phyloP scores from a whole-genome alignment of 1,284 basidiomycete genomes.

The Singerocomus inundabilis region DNA sequence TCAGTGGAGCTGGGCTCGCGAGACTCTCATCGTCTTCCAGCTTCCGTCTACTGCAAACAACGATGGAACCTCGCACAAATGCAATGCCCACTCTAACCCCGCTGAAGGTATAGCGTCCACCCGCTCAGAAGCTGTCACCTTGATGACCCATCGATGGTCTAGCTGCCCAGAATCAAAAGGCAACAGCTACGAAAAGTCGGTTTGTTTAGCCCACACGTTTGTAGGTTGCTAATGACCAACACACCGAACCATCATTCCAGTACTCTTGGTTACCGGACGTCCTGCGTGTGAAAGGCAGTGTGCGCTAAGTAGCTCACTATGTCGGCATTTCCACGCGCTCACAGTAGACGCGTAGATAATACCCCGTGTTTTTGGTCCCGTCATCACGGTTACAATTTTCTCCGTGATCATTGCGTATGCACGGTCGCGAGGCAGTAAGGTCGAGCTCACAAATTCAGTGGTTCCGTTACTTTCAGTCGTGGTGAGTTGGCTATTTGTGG shows the following conservation, averaged over 20 bases:
- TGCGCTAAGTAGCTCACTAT: constrained; percentile 31
- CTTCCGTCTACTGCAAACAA: not conserved
- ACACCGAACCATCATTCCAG: constrained; percentile 37
- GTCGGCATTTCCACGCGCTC: constrained; percentile 2
- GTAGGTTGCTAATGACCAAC: not conserved
- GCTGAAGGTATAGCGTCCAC: constrained; percentile 28
- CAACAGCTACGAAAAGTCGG: constrained; percentile 30
- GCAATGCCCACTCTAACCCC: constrained; percentile 19
- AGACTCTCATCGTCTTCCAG: not conserved
- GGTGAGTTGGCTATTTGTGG: constrained; percentile 47
- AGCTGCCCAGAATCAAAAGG: constrained; percentile 32
- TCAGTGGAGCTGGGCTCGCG: not conserved
- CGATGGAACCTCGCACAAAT: constrained; percentile 26
- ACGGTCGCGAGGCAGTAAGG: constrained; percentile 48
- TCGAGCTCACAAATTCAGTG: constrained; percentile 69
- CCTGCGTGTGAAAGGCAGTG: constrained; percentile 74
- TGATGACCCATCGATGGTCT: constrained; percentile 10
- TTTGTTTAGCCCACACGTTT: not conserved
- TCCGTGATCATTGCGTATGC: constrained; percentile 61
- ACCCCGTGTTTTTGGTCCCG: constrained; percentile 69
- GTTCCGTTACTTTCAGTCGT: constrained; percentile 87
- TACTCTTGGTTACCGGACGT: constrained; percentile 91
- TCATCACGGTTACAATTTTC: constrained; percentile 79
- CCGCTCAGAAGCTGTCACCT: not conserved
- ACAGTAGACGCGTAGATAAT: constrained; percentile 49